Evolutionary conservation across 805 yeast genomes (phyloP).

Genomic region (Suhomyces prunicola): DNA sequence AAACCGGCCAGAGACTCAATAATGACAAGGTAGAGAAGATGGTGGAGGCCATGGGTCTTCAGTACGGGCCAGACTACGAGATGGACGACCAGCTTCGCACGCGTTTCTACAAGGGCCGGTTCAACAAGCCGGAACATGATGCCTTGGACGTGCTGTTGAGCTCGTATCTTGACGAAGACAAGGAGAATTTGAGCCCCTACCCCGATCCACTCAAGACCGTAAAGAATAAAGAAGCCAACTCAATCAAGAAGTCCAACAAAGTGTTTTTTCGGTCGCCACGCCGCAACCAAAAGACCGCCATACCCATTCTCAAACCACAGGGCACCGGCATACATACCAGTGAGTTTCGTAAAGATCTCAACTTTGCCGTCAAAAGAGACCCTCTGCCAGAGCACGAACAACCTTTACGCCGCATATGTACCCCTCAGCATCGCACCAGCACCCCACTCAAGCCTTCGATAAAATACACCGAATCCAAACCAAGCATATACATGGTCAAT

Average conservation of each 20-base stretch:
- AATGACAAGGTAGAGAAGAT: conserved; percentile 39
- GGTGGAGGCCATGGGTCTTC: conserved; percentile 26
- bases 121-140: conserved; percentile 19
- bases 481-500: conserved; percentile 51
- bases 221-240: conserved; percentile 9
- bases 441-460: conserved; percentile 32
- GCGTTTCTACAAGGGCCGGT: conserved; percentile 34
- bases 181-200: conserved; percentile 30
- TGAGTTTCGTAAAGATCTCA: conserved; percentile 1
- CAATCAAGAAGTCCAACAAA: conserved; percentile 21
- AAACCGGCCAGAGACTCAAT: conserved; percentile 20
- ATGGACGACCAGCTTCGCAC: conserved; percentile 35
- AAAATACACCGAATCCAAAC: conserved; percentile 15
- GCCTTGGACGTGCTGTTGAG: conserved; percentile 34
- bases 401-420: conserved; percentile 41
- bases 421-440: conserved; percentile 33
- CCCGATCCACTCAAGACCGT: conserved; percentile 24
- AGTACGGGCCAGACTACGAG: conserved; percentile 17
- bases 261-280: conserved; percentile 17
- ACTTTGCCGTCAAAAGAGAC: conserved; percentile 11
- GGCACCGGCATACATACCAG: conserved; percentile 13
- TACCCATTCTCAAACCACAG: conserved; percentile 29
- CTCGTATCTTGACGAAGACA: conserved; percentile 22
- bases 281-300: conserved; percentile 13
- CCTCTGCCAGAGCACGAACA: conserved; percentile 4